Evolutionary conservation across 2,329 filamentous ascomycete genomes (phyloP).

Genomic region (Diaporthe amygdali): DNA sequence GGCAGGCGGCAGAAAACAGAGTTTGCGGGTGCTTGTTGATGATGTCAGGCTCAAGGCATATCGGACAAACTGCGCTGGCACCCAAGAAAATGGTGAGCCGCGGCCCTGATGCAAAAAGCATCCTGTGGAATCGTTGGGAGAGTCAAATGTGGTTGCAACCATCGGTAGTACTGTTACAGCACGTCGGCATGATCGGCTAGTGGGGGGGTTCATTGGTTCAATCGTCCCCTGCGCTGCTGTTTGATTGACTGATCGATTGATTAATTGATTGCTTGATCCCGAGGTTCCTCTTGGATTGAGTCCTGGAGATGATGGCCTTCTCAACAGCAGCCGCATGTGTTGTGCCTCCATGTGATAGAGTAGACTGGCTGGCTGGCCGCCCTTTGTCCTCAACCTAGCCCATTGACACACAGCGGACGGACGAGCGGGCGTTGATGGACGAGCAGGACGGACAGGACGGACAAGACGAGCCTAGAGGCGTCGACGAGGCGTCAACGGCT

Average conservation of each 20-base stretch:
- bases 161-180: neutral
- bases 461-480: no score
- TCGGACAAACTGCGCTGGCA: neutral
- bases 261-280: neutral
- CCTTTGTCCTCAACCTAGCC: neutral
- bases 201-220: neutral
- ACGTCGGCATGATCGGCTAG: conserved; percentile 3
- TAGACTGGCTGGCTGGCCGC: no score
- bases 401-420: neutral
- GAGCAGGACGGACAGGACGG: neutral
- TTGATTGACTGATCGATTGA: neutral
- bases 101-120: neutral
- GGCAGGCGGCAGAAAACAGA: neutral
- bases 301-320: neutral
- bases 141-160: neutral
- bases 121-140: neutral
- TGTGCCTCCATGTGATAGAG: neutral
- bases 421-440: neutral
- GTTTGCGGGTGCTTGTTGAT: neutral
- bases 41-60: neutral
- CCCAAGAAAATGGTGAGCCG: neutral
- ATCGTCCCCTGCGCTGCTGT: neutral
- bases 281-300: neutral
- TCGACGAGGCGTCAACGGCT: neutral
- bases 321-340: neutral